phyloP scores from a whole-genome alignment of 2,329 filamentous ascomycete species.

The Diplocarpon mali region DNA sequence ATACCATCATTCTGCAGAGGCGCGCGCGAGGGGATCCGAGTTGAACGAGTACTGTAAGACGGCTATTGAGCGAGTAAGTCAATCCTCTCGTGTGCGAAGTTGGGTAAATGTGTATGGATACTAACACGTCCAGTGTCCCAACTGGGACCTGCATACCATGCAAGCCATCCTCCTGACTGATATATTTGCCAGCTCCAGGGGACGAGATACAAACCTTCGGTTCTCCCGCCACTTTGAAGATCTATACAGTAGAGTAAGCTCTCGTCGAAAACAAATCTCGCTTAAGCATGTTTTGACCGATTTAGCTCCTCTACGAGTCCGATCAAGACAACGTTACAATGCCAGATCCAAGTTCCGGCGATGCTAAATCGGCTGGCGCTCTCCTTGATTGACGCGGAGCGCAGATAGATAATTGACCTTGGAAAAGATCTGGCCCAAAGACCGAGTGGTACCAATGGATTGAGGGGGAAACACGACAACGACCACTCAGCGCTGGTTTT shows the following conservation, averaged over 20 bases:
- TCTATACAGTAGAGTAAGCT: conserved; percentile 21
- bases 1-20: conserved; percentile 21
- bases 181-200: conserved; percentile 24
- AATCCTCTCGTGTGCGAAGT: background rate
- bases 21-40: conserved; percentile 20
- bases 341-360: conserved; percentile 10
- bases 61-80: conserved; percentile 19
- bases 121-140: conserved; percentile 11
- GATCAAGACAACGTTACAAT: conserved; percentile 9
- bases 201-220: conserved; percentile 19
- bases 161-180: conserved; percentile 27
- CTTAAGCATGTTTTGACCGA: background rate
- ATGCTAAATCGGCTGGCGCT: conserved; percentile 10
- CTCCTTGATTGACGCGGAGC: conserved; percentile 15
- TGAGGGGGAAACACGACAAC: conserved; percentile 38
- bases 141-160: conserved; percentile 22
- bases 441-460: conserved; percentile 41
- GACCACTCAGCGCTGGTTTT: conserved; percentile 46
- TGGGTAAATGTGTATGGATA: background rate
- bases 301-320: conserved; percentile 15
- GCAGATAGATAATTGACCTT: conserved; percentile 2
- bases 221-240: conserved; percentile 22
- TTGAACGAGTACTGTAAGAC: conserved; percentile 23
- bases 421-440: conserved; percentile 8
- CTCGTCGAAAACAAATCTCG: background rate